Evolutionary conservation across 306 rosid genomes (phyloP).

Genomic region (Argentina anserina): DNA sequence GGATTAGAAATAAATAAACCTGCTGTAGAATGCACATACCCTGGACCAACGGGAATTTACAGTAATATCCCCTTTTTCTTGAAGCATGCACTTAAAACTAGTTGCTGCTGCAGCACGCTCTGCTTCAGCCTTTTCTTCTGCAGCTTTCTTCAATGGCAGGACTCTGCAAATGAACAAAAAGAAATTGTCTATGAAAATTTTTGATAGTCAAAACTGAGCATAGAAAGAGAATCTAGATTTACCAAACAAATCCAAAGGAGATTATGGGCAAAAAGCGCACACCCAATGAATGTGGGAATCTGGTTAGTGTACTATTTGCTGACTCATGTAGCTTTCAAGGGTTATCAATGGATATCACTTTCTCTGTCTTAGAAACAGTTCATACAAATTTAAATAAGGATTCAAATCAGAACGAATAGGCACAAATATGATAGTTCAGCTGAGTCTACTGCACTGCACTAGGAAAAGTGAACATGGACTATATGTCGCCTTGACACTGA

Average conservation of each 20-base stretch:
- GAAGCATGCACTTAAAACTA: slow-evolving; percentile 78
- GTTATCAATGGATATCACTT: slow-evolving; percentile 64
- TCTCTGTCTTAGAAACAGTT: slow-evolving; percentile 75
- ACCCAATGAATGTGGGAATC: slow-evolving; percentile 64
- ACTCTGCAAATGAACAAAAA: slow-evolving; percentile 56
- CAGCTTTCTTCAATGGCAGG: slow-evolving; percentile 78
- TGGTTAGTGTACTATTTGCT: slow-evolving; percentile 76
- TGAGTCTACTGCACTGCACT: slow-evolving; percentile 27
- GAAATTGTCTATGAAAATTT: slow-evolving; percentile 27
- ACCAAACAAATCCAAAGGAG: slow-evolving; percentile 51
- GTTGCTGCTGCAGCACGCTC: slow-evolving; percentile 55
- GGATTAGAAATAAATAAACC: background rate
- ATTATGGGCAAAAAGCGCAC: slow-evolving; percentile 55
- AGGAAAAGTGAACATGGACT: slow-evolving; percentile 5
- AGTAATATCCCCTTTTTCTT: slow-evolving; percentile 67
- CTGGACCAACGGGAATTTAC: slow-evolving; percentile 91
- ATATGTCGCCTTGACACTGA: background rate
- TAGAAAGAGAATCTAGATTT: slow-evolving; percentile 33
- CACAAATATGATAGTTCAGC: slow-evolving; percentile 33
- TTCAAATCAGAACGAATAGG: slow-evolving; percentile 33
- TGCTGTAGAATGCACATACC: slow-evolving; percentile 46
- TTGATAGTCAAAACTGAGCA: slow-evolving; percentile 15
- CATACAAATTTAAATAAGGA: slow-evolving; percentile 51
- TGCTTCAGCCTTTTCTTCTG: slow-evolving; percentile 85
- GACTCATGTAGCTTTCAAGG: slow-evolving; percentile 79